Conservation (phyloP, 2,329 filamentous ascomycete genomes). For the Stagonosporopsis cucurbitacearum region DNA sequence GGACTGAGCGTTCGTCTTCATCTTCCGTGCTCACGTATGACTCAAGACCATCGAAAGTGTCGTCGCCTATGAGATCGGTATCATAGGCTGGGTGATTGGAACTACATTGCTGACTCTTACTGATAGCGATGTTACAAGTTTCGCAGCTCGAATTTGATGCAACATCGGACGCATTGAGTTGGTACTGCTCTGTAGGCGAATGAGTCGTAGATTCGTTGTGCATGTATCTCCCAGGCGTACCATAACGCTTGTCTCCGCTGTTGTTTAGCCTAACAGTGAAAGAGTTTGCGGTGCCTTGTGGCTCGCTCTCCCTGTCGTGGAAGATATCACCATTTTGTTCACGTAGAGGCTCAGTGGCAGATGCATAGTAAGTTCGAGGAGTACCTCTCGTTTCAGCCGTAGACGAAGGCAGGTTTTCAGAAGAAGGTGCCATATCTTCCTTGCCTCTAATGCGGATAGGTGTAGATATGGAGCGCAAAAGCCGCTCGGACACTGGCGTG, state of each 20-base stretch:
- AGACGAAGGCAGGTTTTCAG: not conserved
- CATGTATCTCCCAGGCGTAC: not conserved
- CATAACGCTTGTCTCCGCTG: not conserved
- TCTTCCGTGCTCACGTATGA: conserved; percentile 6
- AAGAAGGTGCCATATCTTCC: not conserved
- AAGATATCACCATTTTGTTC: conserved; percentile 9
- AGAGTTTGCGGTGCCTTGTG: not conserved
- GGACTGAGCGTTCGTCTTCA: conserved; percentile 11
- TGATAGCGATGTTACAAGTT: not conserved
- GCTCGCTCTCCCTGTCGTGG: not conserved
- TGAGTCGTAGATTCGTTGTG: not conserved
- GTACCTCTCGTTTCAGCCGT: not conserved
- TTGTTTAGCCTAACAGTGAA: conserved; percentile 2
- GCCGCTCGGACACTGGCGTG: not conserved
- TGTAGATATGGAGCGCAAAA: conserved; percentile 21
- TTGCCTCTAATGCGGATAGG: conserved; percentile 3
- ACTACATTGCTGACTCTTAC: not conserved
- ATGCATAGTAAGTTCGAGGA: not conserved
- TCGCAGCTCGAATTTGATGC: conserved; percentile 12
- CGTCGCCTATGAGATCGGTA: not conserved
- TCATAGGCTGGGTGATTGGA: not conserved
- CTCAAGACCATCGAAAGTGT: conserved; percentile 6
- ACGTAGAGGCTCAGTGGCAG: not conserved
- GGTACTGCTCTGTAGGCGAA: not conserved
- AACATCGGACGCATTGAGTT: conserved; percentile 13